These are phyloP conservation scores for Xylariomycetidae sp. DNA, from an alignment of 2,329 filamentous ascomycete genomes.

Conservation along the genomic window DNA sequence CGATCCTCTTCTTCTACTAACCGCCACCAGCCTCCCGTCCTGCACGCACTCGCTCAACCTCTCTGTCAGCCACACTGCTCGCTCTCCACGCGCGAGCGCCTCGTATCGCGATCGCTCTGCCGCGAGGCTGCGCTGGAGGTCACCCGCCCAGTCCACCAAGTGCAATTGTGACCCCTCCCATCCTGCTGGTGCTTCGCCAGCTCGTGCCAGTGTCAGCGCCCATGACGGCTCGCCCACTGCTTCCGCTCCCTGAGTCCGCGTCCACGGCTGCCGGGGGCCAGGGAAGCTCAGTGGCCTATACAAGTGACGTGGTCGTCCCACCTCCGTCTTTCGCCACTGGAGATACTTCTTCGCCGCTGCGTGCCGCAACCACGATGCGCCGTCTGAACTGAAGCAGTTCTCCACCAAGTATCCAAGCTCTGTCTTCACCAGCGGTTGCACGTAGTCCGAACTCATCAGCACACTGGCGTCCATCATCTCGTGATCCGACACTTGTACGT, in stretches of 20 bases:
- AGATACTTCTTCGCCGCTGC: slow-evolving; percentile 76
- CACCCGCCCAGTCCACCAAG: slow-evolving; percentile 74
- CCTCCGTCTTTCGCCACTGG: slow-evolving; percentile 50
- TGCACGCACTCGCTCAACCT: slow-evolving; percentile 59
- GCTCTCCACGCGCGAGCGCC: slow-evolving; percentile 53
- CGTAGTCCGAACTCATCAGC: slow-evolving; percentile 86
- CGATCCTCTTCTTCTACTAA: slow-evolving; percentile 25
- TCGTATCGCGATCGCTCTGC: slow-evolving; percentile 68
- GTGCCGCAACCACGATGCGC: slow-evolving; percentile 75
- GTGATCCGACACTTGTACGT: slow-evolving; percentile 60
- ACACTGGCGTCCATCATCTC: slow-evolving; percentile 90
- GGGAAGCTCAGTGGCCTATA: slow-evolving; percentile 28
- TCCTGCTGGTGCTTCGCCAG: too few species aligned
- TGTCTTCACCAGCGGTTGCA: slow-evolving; percentile 70
- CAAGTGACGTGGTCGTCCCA: slow-evolving; percentile 25
- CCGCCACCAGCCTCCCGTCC: slow-evolving; percentile 55
- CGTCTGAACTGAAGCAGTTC: slow-evolving; percentile 70
- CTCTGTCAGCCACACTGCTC: slow-evolving; percentile 64
- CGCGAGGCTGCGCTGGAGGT: slow-evolving; percentile 69
- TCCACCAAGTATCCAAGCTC: slow-evolving; percentile 67
- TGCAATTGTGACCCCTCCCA: slow-evolving; percentile 45
- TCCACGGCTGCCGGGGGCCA: slow-evolving; percentile 5
- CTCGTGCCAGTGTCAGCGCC: too few species aligned
- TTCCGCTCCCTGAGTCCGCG: slow-evolving; percentile 5
- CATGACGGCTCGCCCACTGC: too few species aligned